Evolutionary conservation across 106 monocot genomes (phyloP).

Genomic region (Platanthera zijinensis): DNA sequence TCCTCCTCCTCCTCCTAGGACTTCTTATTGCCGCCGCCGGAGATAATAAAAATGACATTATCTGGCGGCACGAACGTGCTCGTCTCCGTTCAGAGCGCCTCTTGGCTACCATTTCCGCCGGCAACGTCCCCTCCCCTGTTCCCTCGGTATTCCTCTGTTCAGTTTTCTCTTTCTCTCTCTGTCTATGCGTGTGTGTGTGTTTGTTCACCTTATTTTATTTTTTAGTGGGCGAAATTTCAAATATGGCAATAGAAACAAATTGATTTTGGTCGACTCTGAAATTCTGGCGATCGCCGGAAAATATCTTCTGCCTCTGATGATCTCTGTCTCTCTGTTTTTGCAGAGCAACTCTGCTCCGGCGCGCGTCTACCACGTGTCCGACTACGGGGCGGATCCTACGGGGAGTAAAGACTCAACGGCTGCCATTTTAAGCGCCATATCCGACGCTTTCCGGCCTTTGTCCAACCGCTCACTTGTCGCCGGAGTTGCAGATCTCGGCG

Average conservation of each 20-base stretch:
- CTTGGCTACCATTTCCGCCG: constrained; percentile 1
- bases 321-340: background rate
- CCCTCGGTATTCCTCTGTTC: background rate
- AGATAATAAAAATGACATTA: background rate
- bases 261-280: background rate
- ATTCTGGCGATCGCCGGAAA: background rate
- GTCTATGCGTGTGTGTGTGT: too few relatives aligned
- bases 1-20: background rate
- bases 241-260: too few relatives aligned
- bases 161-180: background rate
- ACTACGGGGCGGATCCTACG: constrained; percentile 77
- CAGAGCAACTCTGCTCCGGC: constrained; percentile 11
- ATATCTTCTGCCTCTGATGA: background rate
- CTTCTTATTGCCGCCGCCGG: background rate
- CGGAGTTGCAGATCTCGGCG: constrained; percentile 59
- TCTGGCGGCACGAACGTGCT: background rate
- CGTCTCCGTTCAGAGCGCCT: constrained; percentile 4
- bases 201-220: background rate
- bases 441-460: constrained; percentile 37
- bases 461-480: constrained; percentile 20
- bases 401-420: constrained; percentile 41
- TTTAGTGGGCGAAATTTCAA: background rate
- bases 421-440: constrained; percentile 43
- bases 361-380: constrained; percentile 51
- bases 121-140: background rate